These are phyloP conservation scores for Vigna radiata DNA, from an alignment of 306 rosid species.

Conservation along the genomic window DNA sequence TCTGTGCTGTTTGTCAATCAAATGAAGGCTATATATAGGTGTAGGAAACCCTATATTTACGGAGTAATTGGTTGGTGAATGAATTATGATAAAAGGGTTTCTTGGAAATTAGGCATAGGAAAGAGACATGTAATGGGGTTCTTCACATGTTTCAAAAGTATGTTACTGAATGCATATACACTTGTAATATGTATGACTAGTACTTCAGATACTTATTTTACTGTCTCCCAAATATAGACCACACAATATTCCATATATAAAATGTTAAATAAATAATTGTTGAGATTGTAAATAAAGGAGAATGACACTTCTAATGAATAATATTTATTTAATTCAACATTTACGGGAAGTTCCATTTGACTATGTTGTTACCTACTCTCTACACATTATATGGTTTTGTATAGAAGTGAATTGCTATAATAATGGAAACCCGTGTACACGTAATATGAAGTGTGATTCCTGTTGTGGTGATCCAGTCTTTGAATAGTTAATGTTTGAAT, in stretches of 20 bases:
- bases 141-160: background rate
- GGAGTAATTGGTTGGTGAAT: background rate
- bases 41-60: background rate
- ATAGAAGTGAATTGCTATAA: too few species aligned
- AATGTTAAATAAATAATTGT: too few species aligned
- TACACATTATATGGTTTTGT: too few species aligned
- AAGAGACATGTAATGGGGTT: background rate
- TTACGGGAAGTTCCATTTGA: too few species aligned
- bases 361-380: too few species aligned
- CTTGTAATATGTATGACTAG: background rate
- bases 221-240: too few species aligned
- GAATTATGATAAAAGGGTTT: background rate
- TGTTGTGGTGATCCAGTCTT: background rate
- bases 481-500: background rate
- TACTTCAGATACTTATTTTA: background rate
- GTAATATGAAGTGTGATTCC: background rate
- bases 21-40: background rate
- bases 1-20: constrained; percentile 34
- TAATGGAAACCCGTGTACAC: too few species aligned
- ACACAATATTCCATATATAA: too few species aligned
- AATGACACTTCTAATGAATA: too few species aligned
- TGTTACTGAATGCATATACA: background rate
- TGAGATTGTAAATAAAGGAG: too few species aligned
- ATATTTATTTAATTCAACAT: too few species aligned
- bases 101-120: background rate